These are phyloP conservation scores for Pleoardoris graminearum DNA, from an alignment of 2,329 filamentous ascomycete genomes.

Conservation along the genomic window DNA sequence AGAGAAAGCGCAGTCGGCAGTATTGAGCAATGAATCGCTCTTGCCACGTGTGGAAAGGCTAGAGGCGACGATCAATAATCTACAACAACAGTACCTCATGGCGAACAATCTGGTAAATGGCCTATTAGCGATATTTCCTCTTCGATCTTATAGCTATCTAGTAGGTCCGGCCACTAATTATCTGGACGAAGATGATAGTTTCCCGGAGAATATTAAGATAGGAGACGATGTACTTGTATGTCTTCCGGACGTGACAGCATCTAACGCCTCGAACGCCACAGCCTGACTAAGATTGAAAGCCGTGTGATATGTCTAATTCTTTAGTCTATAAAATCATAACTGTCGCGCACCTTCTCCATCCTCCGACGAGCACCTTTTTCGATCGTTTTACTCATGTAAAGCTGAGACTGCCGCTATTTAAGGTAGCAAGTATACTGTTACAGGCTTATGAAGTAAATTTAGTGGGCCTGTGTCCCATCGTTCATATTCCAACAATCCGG, in stretches of 20 bases:
- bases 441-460: background rate
- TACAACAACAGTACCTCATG: background rate
- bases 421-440: background rate
- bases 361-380: background rate
- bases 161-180: too few relatives aligned
- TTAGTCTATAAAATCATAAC: background rate
- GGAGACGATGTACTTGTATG: conserved; percentile 3
- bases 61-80: background rate
- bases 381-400: background rate
- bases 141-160: background rate
- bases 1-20: background rate
- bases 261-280: background rate
- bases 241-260: background rate
- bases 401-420: background rate
- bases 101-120: background rate
- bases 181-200: background rate
- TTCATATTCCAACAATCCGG: conserved; percentile 5
- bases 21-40: background rate
- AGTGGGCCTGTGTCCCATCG: background rate
- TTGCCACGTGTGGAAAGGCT: background rate
- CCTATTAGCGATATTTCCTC: background rate
- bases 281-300: background rate
- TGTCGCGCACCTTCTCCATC: background rate
- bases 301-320: background rate
- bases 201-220: background rate